Percentiles rank a stretch among this genome's conserved stretches.
phyloP scores from a whole-genome alignment of 176 grass and related monocot species.

The Eleusine coracana region DNA sequence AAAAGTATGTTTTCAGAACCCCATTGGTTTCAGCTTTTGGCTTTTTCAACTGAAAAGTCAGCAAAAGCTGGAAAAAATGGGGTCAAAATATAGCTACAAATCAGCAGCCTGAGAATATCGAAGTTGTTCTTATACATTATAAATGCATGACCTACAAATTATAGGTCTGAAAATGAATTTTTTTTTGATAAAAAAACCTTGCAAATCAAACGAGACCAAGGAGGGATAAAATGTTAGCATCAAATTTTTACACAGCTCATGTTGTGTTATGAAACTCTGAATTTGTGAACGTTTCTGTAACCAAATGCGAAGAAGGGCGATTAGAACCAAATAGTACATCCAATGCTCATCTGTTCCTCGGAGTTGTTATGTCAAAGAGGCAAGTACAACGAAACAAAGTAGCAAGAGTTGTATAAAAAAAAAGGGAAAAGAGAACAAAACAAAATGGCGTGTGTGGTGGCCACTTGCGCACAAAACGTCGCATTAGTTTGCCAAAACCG shows the following conservation, averaged over 20 bases:
- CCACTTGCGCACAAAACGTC: background rate
- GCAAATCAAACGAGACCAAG: no score
- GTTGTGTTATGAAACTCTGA: background rate
- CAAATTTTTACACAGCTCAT: background rate
- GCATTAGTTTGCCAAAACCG: background rate
- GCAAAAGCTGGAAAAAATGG: no score
- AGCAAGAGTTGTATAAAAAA: no score
- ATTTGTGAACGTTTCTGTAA: background rate
- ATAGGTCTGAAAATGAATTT: background rate
- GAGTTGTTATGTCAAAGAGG: no score
- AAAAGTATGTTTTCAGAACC: no score
- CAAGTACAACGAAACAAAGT: no score
- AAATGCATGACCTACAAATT: background rate
- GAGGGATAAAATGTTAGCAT: background rate
- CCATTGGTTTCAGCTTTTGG: no score
- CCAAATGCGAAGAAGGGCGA: background rate
- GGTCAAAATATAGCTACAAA: background rate
- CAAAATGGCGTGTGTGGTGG: background rate
- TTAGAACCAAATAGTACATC: background rate
- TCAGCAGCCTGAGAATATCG: background rate
- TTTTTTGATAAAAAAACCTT: no score
- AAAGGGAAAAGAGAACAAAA: no score
- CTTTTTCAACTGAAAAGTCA: no score
- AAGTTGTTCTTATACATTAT: background rate
- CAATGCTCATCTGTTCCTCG: background rate